Conservation (phyloP, 1,284 basidiomycete species). For the Hortiboletus rubellus region DNA sequence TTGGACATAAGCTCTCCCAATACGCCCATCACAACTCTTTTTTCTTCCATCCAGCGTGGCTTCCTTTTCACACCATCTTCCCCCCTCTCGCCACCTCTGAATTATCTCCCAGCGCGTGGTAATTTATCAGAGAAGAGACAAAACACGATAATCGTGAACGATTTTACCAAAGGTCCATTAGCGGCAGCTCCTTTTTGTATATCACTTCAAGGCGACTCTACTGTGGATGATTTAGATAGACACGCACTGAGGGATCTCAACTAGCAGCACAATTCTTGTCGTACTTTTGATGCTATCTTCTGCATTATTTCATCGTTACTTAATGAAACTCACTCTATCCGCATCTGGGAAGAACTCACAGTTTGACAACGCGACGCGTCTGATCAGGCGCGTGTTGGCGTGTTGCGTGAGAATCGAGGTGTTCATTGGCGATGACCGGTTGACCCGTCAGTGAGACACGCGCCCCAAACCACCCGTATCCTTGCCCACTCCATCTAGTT, state of each 20-base stretch:
- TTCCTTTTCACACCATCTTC: constrained; percentile 63
- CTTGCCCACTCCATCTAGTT: constrained; percentile 1
- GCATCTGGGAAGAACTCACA: too few species aligned
- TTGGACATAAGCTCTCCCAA: constrained; percentile 26
- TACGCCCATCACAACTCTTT: constrained; percentile 68
- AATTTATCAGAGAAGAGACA: constrained; percentile 30
- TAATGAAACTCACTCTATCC: background rate
- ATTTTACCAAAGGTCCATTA: constrained; percentile 1
- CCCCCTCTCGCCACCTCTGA: constrained; percentile 57
- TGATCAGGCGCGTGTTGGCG: constrained; percentile 19
- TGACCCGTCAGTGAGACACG: background rate
- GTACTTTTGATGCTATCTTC: constrained; percentile 3
- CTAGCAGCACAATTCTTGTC: constrained; percentile 13
- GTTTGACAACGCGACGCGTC: constrained; percentile 18
- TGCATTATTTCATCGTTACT: constrained; percentile 4
- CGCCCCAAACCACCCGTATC: constrained; percentile 9
- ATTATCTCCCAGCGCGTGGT: constrained; percentile 38
- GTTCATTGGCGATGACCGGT: constrained; percentile 12
- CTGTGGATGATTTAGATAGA: constrained; percentile 23
- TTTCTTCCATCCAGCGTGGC: constrained; percentile 66
- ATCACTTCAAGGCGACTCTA: constrained; percentile 10
- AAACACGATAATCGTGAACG: background rate
- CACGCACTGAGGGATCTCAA: constrained; percentile 30
- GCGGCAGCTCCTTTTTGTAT: constrained; percentile 12
- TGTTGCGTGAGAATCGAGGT: constrained; percentile 30